Conservation (phyloP, 768 basidiomycete genomes). For the Lactifluus subvellereus region DNA sequence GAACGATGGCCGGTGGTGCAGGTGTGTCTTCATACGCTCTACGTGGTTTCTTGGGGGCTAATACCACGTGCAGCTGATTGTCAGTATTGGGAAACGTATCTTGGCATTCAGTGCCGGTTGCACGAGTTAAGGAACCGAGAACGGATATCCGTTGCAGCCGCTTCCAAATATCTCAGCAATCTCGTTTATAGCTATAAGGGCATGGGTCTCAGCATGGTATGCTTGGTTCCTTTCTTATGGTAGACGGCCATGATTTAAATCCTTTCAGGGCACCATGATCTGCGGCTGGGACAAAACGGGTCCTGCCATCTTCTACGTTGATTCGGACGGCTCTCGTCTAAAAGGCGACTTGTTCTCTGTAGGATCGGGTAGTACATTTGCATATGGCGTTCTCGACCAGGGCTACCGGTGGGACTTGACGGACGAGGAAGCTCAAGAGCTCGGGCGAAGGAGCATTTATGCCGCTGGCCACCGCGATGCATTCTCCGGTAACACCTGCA, state of each 20-base stretch:
- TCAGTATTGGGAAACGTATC: conserved; percentile 98
- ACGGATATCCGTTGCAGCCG: conserved; percentile 98
- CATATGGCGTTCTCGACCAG: conserved; percentile 98
- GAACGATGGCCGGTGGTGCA: conserved; percentile 99
- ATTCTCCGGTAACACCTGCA: conserved; percentile 93
- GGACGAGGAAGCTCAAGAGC: conserved; percentile 90
- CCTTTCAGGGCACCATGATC: conserved; percentile 89
- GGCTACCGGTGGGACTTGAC: conserved; percentile 90
- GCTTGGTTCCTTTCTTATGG: conserved; percentile 25
- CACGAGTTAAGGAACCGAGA: conserved; percentile 96
- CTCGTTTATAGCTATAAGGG: conserved; percentile 98
- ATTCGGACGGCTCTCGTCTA: conserved; percentile 91
- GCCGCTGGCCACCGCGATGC: conserved; percentile 97
- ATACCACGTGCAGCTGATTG: conserved; percentile 63
- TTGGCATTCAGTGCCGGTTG: conserved; percentile 94
- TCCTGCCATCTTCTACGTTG: conserved; percentile 93
- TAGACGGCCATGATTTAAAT: conserved; percentile 3
- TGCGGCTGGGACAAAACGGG: conserved; percentile 99
- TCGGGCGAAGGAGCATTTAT: conserved; percentile 89
- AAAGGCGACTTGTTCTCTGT: conserved; percentile 99
- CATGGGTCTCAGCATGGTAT: conserved; percentile 98
- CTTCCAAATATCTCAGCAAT: conserved; percentile 95
- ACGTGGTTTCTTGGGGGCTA: neutral
- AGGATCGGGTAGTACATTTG: conserved; percentile 95
- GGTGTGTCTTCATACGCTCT: conserved; percentile 43